Evolutionary conservation across 2,329 filamentous ascomycete species (phyloP).

Genomic region (Colletotrichum sansevieriae): DNA sequence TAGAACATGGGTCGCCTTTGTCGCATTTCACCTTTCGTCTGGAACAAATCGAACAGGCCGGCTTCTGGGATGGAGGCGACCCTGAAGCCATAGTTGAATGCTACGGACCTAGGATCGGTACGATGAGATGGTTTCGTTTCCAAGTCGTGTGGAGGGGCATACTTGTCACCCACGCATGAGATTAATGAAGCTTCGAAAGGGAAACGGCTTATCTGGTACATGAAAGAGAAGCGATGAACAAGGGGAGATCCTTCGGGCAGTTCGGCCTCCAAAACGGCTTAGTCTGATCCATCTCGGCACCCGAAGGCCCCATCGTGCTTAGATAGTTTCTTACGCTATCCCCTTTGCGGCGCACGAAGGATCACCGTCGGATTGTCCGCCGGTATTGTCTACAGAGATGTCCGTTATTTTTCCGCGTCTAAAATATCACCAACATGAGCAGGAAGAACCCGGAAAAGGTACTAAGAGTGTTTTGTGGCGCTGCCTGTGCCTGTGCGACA

Average conservation of each 20-base stretch:
- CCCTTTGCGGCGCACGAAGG: background rate
- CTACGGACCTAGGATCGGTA: too few species aligned
- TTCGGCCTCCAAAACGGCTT: background rate
- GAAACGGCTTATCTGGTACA: background rate
- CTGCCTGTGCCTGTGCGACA: too few species aligned
- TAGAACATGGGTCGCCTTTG: conserved; percentile 56
- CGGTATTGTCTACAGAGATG: background rate
- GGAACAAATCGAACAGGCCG: conserved; percentile 52
- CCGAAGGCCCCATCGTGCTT: background rate
- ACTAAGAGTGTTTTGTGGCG: background rate
- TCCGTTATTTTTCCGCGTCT: background rate
- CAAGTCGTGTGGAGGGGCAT: too few species aligned
- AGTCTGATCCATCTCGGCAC: background rate
- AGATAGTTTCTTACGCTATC: background rate
- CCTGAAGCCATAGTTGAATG: background rate
- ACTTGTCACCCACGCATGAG: too few species aligned
- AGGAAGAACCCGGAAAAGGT: too few species aligned
- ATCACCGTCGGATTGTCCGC: background rate
- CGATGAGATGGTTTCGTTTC: too few species aligned
- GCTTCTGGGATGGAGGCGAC: conserved; percentile 2
- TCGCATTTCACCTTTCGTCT: conserved; percentile 59
- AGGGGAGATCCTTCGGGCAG: background rate
- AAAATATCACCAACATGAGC: background rate
- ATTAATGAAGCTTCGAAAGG: background rate
- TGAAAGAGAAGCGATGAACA: background rate